Evolutionary conservation across 2,329 filamentous ascomycete genomes (phyloP).

Genomic region (Ophiostoma pallidulum): DNA sequence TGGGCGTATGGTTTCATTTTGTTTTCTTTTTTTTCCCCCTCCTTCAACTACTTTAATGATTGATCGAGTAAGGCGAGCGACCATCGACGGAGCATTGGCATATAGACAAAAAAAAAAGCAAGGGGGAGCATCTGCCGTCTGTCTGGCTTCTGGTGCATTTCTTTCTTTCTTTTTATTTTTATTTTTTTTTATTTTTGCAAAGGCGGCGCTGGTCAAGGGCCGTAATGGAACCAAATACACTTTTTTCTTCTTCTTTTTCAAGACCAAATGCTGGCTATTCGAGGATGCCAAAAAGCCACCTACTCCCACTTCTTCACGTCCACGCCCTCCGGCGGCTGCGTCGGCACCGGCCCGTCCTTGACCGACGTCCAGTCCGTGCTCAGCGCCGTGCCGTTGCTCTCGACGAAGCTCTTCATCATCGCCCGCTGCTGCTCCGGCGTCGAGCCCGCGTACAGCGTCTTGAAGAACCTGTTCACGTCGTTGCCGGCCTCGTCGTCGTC

Average conservation of each 20-base stretch:
- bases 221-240: too few species aligned
- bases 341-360: slow-evolving; percentile 59
- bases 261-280: too few species aligned
- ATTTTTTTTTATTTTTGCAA: too few species aligned
- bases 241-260: too few species aligned
- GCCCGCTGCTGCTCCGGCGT: slow-evolving; percentile 75
- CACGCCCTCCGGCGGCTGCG: slow-evolving; percentile 64
- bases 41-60: background rate
- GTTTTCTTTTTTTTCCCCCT: background rate
- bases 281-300: too few species aligned
- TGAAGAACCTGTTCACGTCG: slow-evolving; percentile 77
- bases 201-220: too few species aligned
- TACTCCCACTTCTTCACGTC: slow-evolving; percentile 64
- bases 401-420: slow-evolving; percentile 95
- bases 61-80: background rate
- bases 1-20: background rate
- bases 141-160: too few species aligned
- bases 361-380: slow-evolving; percentile 92
- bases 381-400: slow-evolving; percentile 86
- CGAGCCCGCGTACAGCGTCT: slow-evolving; percentile 70
- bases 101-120: too few species aligned
- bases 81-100: too few species aligned
- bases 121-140: too few species aligned
- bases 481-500: slow-evolving; percentile 49
- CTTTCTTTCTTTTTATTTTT: too few species aligned